phyloP scores from a whole-genome alignment of 495 filamentous ascomycete species.

The Penicillium pulvis region DNA sequence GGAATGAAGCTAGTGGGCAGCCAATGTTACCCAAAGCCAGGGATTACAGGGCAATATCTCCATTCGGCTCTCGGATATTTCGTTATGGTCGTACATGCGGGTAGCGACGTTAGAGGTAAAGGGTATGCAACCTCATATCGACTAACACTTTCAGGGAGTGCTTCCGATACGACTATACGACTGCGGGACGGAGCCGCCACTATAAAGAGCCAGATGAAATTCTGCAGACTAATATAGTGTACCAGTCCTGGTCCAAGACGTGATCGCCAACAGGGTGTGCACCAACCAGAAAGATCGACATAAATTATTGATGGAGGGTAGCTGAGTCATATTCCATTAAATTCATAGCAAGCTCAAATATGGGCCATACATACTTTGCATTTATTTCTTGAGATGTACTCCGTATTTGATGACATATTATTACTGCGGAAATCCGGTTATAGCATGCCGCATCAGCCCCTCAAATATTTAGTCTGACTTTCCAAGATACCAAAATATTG shows the following conservation, averaged over 20 bases:
- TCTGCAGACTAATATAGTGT: conserved; percentile 7
- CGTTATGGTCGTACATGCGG: conserved; percentile 23
- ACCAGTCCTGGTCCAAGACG: neutral
- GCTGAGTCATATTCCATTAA: too few species aligned
- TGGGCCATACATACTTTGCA: neutral
- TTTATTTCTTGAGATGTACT: neutral
- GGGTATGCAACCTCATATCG: conserved; percentile 14
- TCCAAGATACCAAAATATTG: neutral
- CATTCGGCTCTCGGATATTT: conserved; percentile 21
- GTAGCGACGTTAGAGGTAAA: conserved; percentile 14
- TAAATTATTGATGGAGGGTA: neutral
- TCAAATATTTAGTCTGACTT: neutral
- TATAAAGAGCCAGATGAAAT: conserved; percentile 6
- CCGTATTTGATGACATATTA: neutral
- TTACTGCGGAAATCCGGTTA: neutral
- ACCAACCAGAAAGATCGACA: conserved; percentile 11
- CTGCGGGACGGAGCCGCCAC: conserved; percentile 3
- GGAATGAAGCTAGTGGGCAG: conserved; percentile 12
- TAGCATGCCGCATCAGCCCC: neutral
- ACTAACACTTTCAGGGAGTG: conserved; percentile 7
- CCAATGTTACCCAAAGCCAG: conserved; percentile 25
- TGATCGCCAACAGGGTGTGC: conserved; percentile 17
- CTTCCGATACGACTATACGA: conserved; percentile 26
- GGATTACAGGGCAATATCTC: neutral
- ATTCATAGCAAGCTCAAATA: neutral